These are phyloP conservation scores for Shiraia sp. DNA, from an alignment of 2,329 filamentous ascomycete species.

Conservation along the genomic window DNA sequence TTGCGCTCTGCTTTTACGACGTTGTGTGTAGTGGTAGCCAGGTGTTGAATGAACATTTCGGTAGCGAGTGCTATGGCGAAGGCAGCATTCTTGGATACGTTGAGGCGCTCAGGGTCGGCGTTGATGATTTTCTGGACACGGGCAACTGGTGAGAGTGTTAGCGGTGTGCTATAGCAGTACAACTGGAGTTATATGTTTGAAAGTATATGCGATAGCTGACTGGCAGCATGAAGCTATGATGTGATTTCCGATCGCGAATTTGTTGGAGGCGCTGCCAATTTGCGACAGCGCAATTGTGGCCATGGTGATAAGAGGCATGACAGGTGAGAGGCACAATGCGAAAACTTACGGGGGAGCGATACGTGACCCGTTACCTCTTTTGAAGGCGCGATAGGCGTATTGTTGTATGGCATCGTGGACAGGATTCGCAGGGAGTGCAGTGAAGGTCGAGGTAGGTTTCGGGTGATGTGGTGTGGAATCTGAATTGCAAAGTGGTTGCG, in stretches of 20 bases:
- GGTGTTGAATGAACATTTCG: slow-evolving; percentile 93
- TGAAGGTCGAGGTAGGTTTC: slow-evolving; percentile 2
- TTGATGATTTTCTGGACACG: slow-evolving; percentile 95
- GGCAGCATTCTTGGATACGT: slow-evolving; percentile 85
- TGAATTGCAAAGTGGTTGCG: too few relatives aligned
- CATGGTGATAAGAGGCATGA: not conserved
- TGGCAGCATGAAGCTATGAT: not conserved
- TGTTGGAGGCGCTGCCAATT: too few relatives aligned
- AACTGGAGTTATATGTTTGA: not conserved
- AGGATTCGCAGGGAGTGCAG: not conserved
- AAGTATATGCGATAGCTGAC: too few relatives aligned
- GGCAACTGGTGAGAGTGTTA: slow-evolving; percentile 65
- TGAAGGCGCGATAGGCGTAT: slow-evolving; percentile 75
- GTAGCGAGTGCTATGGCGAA: slow-evolving; percentile 93
- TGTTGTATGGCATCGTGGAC: slow-evolving; percentile 82
- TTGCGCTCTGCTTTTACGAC: slow-evolving; percentile 91
- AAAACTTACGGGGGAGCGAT: slow-evolving; percentile 75
- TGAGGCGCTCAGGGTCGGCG: slow-evolving; percentile 77
- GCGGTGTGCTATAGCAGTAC: not conserved
- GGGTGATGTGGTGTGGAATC: too few relatives aligned
- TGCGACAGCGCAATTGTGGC: not conserved
- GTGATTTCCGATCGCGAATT: not conserved
- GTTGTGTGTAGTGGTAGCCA: slow-evolving; percentile 81
- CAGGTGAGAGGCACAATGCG: not conserved
- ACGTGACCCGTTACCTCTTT: slow-evolving; percentile 84